These are phyloP conservation scores for Raphanus sativus DNA, from an alignment of 345 rosid genomes.

Conservation along the genomic window DNA sequence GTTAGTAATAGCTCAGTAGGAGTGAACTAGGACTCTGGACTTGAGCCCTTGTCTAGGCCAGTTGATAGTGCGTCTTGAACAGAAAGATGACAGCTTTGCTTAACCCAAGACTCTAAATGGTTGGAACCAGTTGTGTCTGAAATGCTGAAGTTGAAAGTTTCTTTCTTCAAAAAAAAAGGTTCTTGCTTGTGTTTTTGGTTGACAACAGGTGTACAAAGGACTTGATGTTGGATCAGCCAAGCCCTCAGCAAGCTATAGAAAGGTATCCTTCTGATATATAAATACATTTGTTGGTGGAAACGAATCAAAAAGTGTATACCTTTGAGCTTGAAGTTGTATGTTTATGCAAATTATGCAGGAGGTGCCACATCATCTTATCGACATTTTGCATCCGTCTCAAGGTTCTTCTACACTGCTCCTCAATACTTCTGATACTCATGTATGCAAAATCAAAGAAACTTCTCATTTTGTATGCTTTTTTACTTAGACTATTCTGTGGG, in stretches of 20 bases:
- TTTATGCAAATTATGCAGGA: constrained; percentile 46
- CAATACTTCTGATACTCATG: too few species aligned
- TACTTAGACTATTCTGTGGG: constrained; percentile 98
- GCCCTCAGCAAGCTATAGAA: constrained; percentile 66
- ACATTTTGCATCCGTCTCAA: constrained; percentile 78
- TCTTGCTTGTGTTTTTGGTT: not conserved
- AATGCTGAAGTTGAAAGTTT: constrained; percentile 13
- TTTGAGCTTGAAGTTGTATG: constrained; percentile 20
- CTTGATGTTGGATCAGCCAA: constrained; percentile 58
- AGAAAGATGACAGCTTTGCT: not conserved
- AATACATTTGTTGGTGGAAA: not conserved
- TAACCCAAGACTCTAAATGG: not conserved
- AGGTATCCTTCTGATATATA: constrained; percentile 45
- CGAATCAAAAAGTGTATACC: not conserved
- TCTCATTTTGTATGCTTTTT: too few species aligned
- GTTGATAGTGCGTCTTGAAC: not conserved
- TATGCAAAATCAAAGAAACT: too few species aligned
- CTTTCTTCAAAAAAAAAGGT: not conserved
- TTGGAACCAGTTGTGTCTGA: not conserved
- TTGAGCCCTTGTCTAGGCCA: not conserved
- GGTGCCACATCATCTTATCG: constrained; percentile 86
- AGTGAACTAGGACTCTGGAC: not conserved
- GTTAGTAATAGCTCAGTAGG: not conserved
- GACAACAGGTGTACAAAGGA: constrained; percentile 66
- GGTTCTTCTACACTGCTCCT: too few species aligned